Conservation (phyloP, 1,139 yeast genomes). For the Diutina catenulata region DNA sequence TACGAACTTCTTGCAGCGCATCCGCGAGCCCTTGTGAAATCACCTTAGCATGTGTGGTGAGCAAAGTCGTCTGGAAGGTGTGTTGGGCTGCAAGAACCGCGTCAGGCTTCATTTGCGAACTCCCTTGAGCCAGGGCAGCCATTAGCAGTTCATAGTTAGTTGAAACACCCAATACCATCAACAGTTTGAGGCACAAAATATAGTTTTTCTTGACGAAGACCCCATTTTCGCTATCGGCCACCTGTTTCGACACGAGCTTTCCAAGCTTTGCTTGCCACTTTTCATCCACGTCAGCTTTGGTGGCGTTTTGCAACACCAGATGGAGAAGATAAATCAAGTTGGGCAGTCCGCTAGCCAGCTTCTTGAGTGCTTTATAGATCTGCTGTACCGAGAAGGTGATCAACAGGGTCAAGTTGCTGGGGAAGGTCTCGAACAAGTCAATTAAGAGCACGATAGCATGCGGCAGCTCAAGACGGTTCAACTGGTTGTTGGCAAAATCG, state of each 20-base stretch:
- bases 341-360: background rate
- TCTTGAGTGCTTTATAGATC: background rate
- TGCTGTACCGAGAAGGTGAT: background rate
- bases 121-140: background rate
- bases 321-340: background rate
- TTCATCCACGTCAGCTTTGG: conserved; percentile 2
- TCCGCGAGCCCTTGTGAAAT: background rate
- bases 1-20: conserved; percentile 2
- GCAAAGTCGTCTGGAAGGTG: background rate
- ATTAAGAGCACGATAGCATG: background rate
- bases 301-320: background rate
- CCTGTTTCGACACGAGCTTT: background rate
- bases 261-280: background rate
- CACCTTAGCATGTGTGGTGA: background rate
- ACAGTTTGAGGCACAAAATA: conserved; percentile 1
- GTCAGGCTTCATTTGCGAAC: background rate
- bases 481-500: conserved; percentile 3
- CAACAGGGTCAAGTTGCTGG: background rate
- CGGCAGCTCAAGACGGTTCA: background rate
- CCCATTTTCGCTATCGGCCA: too few species aligned
- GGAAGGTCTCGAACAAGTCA: conserved; percentile 4
- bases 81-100: background rate
- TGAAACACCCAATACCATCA: background rate
- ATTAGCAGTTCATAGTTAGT: conserved; percentile 1
- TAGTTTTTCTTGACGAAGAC: conserved; percentile 1